These are phyloP conservation scores for Pseudopyricularia javanii DNA, from an alignment of 2,329 filamentous ascomycete species.

Conservation along the genomic window DNA sequence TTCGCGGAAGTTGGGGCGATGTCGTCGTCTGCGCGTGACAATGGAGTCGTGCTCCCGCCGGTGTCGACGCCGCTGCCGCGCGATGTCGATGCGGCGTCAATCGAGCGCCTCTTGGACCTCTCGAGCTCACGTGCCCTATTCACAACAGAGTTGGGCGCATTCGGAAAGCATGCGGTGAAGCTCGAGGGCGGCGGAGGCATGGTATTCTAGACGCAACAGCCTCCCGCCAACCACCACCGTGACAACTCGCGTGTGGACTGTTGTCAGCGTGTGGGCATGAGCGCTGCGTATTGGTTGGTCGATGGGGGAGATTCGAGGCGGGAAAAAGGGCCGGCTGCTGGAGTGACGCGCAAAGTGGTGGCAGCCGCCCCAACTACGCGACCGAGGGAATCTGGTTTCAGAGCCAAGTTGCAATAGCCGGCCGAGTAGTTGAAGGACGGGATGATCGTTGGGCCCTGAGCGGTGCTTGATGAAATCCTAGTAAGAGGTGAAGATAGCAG, in stretches of 20 bases:
- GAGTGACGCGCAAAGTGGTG: slow-evolving; percentile 1
- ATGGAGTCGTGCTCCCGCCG: slow-evolving; percentile 6
- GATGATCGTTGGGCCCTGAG: too few species aligned
- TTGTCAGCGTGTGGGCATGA: slow-evolving; percentile 9
- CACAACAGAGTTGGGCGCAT: slow-evolving; percentile 55
- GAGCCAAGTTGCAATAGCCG: neutral
- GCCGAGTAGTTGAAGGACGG: too few species aligned
- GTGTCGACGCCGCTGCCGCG: slow-evolving; percentile 6
- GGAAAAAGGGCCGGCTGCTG: neutral
- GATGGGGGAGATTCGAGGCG: neutral
- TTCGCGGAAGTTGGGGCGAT: neutral
- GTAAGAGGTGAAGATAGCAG: neutral
- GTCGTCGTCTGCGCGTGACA: neutral
- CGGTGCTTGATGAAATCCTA: neutral
- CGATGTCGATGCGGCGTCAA: slow-evolving; percentile 14
- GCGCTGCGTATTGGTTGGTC: neutral
- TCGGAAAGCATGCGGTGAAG: slow-evolving; percentile 79
- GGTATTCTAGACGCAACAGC: slow-evolving; percentile 32
- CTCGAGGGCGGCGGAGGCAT: slow-evolving; percentile 68
- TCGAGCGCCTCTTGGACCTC: slow-evolving; percentile 39
- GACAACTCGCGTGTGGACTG: slow-evolving; percentile 22
- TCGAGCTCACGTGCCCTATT: slow-evolving; percentile 49
- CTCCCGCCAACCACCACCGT: slow-evolving; percentile 45
- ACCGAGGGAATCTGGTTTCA: neutral
- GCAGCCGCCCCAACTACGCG: neutral